Conservation (phyloP, 78 protist species). For the Monosiga brevicollis region DNA sequence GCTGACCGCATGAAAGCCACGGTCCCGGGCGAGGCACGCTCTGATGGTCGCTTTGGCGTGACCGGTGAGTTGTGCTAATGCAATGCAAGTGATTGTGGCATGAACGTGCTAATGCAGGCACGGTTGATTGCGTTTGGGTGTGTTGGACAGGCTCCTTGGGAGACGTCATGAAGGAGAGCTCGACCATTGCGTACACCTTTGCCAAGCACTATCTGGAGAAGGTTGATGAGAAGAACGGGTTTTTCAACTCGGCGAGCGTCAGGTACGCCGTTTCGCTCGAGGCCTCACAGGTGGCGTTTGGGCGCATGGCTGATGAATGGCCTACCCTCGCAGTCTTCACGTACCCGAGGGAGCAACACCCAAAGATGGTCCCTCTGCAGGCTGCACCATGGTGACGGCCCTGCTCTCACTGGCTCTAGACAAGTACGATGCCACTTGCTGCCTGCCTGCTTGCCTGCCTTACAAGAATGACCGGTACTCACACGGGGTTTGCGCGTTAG, state of each 20-base stretch:
- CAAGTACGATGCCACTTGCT: too few relatives aligned
- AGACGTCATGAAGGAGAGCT: constrained; percentile 83
- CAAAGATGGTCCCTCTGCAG: constrained; percentile 89
- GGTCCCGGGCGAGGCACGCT: too few relatives aligned
- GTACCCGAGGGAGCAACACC: constrained; percentile 82
- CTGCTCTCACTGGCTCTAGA: constrained; percentile 63
- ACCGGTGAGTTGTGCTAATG: too few relatives aligned
- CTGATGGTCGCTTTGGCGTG: too few relatives aligned
- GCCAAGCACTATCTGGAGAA: constrained; percentile 28
- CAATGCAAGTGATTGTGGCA: too few relatives aligned
- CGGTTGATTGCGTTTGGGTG: too few relatives aligned
- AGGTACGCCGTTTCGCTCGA: background rate
- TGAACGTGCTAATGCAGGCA: too few relatives aligned
- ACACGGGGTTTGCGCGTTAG: too few relatives aligned
- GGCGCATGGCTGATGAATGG: background rate
- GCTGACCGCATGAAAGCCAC: background rate
- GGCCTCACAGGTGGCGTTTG: background rate
- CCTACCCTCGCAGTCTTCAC: constrained; percentile 52
- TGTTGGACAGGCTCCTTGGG: constrained; percentile 34
- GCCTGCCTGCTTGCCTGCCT: background rate
- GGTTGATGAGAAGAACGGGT: background rate
- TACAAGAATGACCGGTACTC: background rate
- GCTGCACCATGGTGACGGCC: constrained; percentile 69
- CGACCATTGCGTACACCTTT: constrained; percentile 54
- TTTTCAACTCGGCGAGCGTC: background rate